Conservation (phyloP, 768 basidiomycete genomes). For the Tricholoma terreum region DNA sequence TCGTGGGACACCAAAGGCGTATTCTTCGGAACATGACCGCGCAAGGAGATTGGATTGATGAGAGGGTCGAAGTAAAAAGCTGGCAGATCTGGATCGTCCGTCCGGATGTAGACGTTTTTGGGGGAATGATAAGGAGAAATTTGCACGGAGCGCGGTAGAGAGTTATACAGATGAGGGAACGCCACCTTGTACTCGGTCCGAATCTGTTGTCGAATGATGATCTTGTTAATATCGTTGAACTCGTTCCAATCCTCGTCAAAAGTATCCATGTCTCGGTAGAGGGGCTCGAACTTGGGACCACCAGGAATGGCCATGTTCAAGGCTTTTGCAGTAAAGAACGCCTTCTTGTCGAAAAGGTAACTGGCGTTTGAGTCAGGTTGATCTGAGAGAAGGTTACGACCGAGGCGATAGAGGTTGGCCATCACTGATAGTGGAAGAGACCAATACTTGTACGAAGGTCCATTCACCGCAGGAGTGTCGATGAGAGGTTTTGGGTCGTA, state of each 20-base stretch:
- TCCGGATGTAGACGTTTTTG: conserved; percentile 98
- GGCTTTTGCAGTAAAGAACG: conserved; percentile 98
- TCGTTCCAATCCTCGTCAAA: conserved; percentile 99
- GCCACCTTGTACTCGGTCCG: conserved; percentile 99
- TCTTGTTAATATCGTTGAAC: conserved; percentile 99
- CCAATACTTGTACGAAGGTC: conserved; percentile 92
- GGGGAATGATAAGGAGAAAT: conserved; percentile 90
- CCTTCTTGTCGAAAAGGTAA: conserved; percentile 96
- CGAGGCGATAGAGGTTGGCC: conserved; percentile 95
- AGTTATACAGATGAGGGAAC: conserved; percentile 98
- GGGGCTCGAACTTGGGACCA: conserved; percentile 97
- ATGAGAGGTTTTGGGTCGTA: conserved; percentile 95
- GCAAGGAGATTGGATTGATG: conserved; percentile 95
- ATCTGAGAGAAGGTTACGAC: conserved; percentile 90
- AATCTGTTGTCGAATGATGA: conserved; percentile 98
- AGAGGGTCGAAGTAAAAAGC: conserved; percentile 99
- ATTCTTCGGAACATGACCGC: conserved; percentile 83
- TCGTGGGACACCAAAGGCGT: conserved; percentile 83
- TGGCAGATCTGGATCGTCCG: conserved; percentile 98
- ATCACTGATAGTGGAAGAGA: conserved; percentile 89
- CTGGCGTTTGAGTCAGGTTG: conserved; percentile 86
- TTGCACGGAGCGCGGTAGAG: conserved; percentile 90
- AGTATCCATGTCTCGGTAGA: conserved; percentile 94
- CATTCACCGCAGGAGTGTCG: conserved; percentile 89
- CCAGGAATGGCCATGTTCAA: conserved; percentile 97